Base-by-base conservation (phyloP, 1,139 yeast species). In the Dujonia santamariae region DNA sequence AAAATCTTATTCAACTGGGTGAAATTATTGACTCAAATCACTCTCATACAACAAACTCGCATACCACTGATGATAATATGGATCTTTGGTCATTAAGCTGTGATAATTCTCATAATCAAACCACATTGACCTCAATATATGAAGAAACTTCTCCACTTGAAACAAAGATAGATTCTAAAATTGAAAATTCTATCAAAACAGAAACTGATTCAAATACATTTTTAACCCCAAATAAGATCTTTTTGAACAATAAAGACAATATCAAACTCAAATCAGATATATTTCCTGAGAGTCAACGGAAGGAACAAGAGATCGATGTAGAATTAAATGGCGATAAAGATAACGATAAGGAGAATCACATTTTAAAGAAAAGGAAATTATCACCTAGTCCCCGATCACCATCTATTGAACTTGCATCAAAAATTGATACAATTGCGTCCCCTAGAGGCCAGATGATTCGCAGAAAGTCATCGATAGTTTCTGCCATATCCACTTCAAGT, bases 401-500 rank as follows among this genome's bases (percentile, higher is more conserved):
- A 1, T 63, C 61, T 37, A 53, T 59, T 37, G 53, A 62, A 7
- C 51, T 65, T 28, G 74, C 74, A 20, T 53, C 68, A 2, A 60
- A 57, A 39, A 60, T 66, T 27, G 69, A 62, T 32, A 51, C 57
- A 14, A 56, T 67, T 35, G 63, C 57, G 8, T 64, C 72, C 5
- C 72, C 72, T 4, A 16, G 36, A n/a, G 37, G 30, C 3, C 17
- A 24, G 3, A 22, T 19, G 16, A 29, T 12, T 16, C 18, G 32
- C 15, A n/a, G 30, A 4, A 27, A 27, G 14, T 18, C 18, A 15
- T 29, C 32, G 18, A 14, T 29, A 9, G 32, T 18, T 4, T 29
- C 32, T 8, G 19, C 8, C n/a, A 14, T 17, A 13, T 29, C 32
- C 15, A 18, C 32, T 13, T n/a, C n/a, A 7, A 26, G 9, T n/a